Evolutionary conservation across 352 stramenopile genomes (phyloP), one percentile per base, ranked within the genome.

Genomic region (Lagenidium giganteum): DNA sequence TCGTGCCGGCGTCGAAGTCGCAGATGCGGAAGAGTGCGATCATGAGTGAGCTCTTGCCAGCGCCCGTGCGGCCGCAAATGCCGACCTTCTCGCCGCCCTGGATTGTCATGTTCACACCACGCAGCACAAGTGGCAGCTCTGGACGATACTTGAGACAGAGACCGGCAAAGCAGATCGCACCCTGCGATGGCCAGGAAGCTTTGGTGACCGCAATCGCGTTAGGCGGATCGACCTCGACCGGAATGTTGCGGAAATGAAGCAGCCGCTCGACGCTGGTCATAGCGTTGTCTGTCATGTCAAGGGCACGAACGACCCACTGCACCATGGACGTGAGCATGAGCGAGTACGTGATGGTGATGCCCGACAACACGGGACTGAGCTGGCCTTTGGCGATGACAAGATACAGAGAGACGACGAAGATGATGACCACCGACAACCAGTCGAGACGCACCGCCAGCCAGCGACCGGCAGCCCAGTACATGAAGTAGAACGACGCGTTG

Each of bases 371-470:
- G 54, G 70, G 84, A 6, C 50, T 57, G 33, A 73, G 52, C 22
- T 64, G 59, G 4, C 58, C 62, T 28, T 73, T 73, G 14, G 64
- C 52, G 0, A 77, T 42, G 1, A 98, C 83, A 9, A 89, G 39
- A 38, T 92, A 93, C n/a, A 98, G 53, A 18, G 86, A 81, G 9
- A 96, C 75, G 21, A 77, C 73, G 25, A 73, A 78, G 25, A 97
- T 89, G 41, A 98, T 93, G n/a, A 85, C 42, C 12, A 91, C 71
- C 3, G 66, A 71, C 17, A 85, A 44, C 27, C 49, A 68, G 35
- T 84, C 91, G 20, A 98, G 70, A 11, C 96, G 81, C 30, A 98
- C 70, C 9, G 86, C 93, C 6, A 98, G 63, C 94, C 95, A 99
- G 45, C 93, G 93, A 30, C 54, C 54, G 11, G 61, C 49, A 13